Evolutionary conservation across 352 stramenopile genomes (phyloP).

Genomic region (Pythium myriotylum): DNA sequence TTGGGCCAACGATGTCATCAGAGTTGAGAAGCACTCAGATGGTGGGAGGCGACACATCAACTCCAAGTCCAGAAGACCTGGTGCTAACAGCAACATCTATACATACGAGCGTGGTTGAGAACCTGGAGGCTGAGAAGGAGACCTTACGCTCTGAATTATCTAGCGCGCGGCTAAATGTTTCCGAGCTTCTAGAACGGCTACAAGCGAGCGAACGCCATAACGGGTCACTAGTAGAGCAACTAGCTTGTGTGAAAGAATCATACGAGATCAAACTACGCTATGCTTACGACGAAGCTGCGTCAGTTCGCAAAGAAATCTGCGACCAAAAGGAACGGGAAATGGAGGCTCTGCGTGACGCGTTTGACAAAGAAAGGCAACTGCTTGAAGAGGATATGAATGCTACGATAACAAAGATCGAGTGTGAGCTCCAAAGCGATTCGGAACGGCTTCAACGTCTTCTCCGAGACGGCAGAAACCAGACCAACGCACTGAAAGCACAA

Average conservation of each 20-base stretch:
- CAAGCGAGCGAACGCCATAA: conserved; percentile 41
- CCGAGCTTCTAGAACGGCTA: conserved; percentile 43
- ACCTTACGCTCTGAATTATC: conserved; percentile 27
- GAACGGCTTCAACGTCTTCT: conserved; percentile 22
- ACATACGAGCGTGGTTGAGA: not conserved
- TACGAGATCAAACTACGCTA: conserved; percentile 45
- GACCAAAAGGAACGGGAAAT: conserved; percentile 41
- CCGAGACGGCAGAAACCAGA: conserved; percentile 21
- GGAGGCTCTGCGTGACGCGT: conserved; percentile 36
- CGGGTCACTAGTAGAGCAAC: conserved; percentile 40
- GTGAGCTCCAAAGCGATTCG: conserved; percentile 42
- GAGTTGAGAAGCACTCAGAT: too few species aligned
- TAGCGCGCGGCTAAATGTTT: conserved; percentile 20
- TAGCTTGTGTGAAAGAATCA: conserved; percentile 47
- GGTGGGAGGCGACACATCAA: too few species aligned
- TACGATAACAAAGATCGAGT: conserved; percentile 39
- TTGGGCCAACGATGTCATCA: not conserved
- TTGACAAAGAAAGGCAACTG: conserved; percentile 37
- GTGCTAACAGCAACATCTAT: not conserved
- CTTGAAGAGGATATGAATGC: conserved; percentile 50
- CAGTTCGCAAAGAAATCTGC: conserved; percentile 33
- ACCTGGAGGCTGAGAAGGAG: conserved; percentile 23
- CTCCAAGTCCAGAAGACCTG: too few species aligned
- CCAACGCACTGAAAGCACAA: conserved; percentile 7
- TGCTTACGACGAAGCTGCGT: conserved; percentile 36